Conservation (phyloP, 768 basidiomycete genomes). For the Termitomyces sp. region DNA sequence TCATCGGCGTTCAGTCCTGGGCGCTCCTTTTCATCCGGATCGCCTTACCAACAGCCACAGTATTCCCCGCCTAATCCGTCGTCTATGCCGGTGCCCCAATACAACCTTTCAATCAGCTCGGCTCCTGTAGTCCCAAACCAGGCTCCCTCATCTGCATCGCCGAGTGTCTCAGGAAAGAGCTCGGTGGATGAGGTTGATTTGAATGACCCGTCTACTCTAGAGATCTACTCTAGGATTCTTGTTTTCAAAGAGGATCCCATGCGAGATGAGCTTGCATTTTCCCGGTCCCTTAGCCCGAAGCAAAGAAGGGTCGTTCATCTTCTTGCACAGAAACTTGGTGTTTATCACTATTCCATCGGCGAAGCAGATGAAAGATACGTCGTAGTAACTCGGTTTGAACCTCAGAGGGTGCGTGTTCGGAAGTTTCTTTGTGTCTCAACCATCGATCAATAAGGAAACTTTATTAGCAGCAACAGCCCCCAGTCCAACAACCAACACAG, state of each 20-base stretch:
- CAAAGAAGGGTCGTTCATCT: constrained; percentile 93
- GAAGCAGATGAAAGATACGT: constrained; percentile 92
- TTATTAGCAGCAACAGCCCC: constrained; percentile 28
- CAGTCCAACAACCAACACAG: constrained; percentile 36
- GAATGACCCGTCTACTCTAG: constrained; percentile 92
- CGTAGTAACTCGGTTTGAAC: constrained; percentile 89
- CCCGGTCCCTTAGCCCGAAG: constrained; percentile 76
- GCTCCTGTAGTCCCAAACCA: constrained; percentile 50
- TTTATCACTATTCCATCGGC: constrained; percentile 91
- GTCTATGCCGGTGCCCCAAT: constrained; percentile 39
- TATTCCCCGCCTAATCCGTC: constrained; percentile 64
- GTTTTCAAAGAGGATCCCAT: constrained; percentile 97
- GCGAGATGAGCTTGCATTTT: constrained; percentile 96
- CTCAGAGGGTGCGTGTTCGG: constrained; percentile 57
- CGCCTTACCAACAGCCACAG: constrained; percentile 54
- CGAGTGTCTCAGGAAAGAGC: constrained; percentile 61
- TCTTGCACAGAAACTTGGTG: constrained; percentile 93
- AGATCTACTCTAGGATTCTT: constrained; percentile 94
- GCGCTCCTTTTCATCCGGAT: constrained; percentile 65
- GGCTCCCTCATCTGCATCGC: constrained; percentile 52
- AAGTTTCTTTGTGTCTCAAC: background rate
- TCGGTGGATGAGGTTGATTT: constrained; percentile 79
- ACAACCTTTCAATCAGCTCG: constrained; percentile 38
- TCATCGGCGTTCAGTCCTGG: constrained; percentile 61
- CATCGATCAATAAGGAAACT: constrained; percentile 7